Evolutionary conservation across 1,139 yeast species (phyloP).

Genomic region (Nakaseomyces nivariensis): DNA sequence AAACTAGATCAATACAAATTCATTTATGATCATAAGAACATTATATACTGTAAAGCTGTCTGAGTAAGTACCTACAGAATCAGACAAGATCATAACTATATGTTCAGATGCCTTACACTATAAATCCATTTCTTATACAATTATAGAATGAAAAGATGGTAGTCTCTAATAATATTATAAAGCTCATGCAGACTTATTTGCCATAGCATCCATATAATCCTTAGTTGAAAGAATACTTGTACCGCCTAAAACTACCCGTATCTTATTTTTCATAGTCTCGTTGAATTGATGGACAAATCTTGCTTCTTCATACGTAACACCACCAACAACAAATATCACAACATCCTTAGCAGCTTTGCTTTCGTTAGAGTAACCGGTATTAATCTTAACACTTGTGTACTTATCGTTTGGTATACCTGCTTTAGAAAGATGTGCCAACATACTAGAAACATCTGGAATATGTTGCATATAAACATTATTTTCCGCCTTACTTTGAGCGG

Average conservation of each 20-base stretch:
- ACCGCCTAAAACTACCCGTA: constrained; percentile 65
- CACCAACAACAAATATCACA: constrained; percentile 77
- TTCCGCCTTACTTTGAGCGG: constrained; percentile 16
- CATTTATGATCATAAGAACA: too few relatives aligned
- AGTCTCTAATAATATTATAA: too few relatives aligned
- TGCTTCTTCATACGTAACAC: constrained; percentile 87
- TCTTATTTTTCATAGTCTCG: constrained; percentile 37
- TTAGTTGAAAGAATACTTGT: constrained; percentile 55
- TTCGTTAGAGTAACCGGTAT: constrained; percentile 5
- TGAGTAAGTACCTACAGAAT: too few relatives aligned
- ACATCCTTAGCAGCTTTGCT: constrained; percentile 56
- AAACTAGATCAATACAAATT: too few relatives aligned
- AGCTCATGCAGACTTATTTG: not conserved
- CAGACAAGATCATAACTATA: too few relatives aligned
- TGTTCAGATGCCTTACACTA: too few relatives aligned
- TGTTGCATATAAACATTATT: constrained; percentile 64
- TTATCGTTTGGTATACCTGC: constrained; percentile 40
- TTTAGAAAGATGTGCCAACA: constrained; percentile 41
- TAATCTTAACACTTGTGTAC: constrained; percentile 41
- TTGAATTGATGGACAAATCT: constrained; percentile 69
- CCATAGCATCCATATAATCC: constrained; percentile 35
- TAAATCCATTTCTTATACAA: too few relatives aligned
- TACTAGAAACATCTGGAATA: constrained; percentile 56
- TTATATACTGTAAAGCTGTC: too few relatives aligned
- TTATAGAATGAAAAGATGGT: too few relatives aligned